Base-by-base conservation (phyloP, 805 yeast genomes). In the Saccharomycopsis capsularis region DNA sequence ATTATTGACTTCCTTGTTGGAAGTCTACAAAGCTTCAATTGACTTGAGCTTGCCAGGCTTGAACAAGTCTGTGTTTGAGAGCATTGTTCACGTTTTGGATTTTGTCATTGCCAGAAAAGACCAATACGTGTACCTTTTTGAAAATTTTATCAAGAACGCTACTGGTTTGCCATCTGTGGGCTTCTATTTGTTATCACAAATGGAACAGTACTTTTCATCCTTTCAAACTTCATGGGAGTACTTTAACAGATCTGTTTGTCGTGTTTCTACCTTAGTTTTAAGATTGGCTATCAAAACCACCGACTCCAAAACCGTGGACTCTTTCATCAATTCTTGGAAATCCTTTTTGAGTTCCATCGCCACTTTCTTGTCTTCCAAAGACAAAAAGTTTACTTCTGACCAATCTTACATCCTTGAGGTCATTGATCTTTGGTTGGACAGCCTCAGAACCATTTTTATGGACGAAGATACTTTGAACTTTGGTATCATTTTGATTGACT, bases 21-120 rank as follows among this genome's bases (percentile, higher is more conserved):
- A 67, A 40, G 64, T 75, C 11, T 60, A 66, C 46, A 47, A 57
- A 13, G 35, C 49, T 15, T 40, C 48, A 1, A 34, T 53, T 24
- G 61, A 63, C 40, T 48, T 59, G 53, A 48, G 64, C 16, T 42
- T 53, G 43, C 49, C 52, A 1, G 47, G 52, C n/a, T 59, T 74
- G 40, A 59, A 61, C 44, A 48, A 56, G 2, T 61, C 72, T 4
- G 59, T 68, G 13, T 82, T 82, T 61, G 76, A 75, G 55, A 73
- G 85, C 2, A 68, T 79, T 32, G 75, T 82, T 39, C 81, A 79
- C 54, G 64, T 81, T 46, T 62, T 84, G 30, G 87, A 82, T 61
- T 69, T 78, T 44, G 71, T 81, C 16, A 67, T 82, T 56, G 86
- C 84, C 2, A 75, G 82, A 58, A 81, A 80, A 58, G 82, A 79